These are phyloP conservation scores for Scytalidium lignicola DNA, from an alignment of 2,329 filamentous ascomycete species.

Conservation along the genomic window DNA sequence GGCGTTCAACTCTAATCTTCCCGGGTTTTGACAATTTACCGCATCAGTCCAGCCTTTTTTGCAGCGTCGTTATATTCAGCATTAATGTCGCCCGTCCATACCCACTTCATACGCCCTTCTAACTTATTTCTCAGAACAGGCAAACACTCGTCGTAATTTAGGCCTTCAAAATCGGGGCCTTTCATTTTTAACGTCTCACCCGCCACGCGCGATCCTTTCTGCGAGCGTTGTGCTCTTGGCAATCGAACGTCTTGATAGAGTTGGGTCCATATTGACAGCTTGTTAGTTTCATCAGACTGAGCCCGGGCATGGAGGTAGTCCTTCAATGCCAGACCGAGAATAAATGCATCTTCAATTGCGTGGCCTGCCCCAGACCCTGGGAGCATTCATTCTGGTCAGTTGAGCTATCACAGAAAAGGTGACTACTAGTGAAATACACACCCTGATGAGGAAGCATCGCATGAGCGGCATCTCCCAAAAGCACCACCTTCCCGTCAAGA, in stretches of 20 bases:
- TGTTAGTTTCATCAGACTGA: neutral
- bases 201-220: conserved; percentile 25
- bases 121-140: conserved; percentile 24
- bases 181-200: conserved; percentile 31
- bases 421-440: conserved; percentile 4
- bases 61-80: neutral
- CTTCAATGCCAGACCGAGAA: conserved; percentile 21
- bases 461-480: conserved; percentile 6
- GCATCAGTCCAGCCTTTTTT: neutral
- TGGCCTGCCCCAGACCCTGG: conserved; percentile 51
- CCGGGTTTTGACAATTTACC: neutral
- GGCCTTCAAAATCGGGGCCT: conserved; percentile 27
- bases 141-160: conserved; percentile 31
- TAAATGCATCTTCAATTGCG: conserved; percentile 48
- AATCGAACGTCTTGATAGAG: neutral
- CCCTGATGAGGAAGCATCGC: conserved; percentile 6
- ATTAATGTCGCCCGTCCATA: conserved; percentile 30
- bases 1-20: too few relatives aligned
- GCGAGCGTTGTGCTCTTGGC: conserved; percentile 22
- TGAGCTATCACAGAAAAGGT: conserved; percentile 16
- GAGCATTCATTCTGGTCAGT: neutral
- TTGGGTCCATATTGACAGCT: neutral
- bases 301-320: neutral
- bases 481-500: conserved; percentile 3
- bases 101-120: conserved; percentile 25